Evolutionary conservation across 192 early-diverging fungal genomes (phyloP), one percentile per base, ranked within the genome.

Genomic region (Dispira parvispora): DNA sequence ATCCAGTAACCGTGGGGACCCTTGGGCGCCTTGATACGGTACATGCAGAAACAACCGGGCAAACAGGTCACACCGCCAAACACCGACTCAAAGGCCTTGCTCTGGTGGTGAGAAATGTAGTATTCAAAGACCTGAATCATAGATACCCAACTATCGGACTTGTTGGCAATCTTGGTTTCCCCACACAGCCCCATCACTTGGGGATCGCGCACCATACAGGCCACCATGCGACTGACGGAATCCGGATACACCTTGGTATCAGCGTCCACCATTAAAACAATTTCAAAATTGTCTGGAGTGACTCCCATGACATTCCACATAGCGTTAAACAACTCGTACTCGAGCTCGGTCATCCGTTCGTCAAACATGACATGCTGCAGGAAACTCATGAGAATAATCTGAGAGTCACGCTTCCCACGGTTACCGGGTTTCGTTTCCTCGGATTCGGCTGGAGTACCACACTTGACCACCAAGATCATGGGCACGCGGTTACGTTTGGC

Each of bases 391-490:
- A 98, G 75, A 60, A 98, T 79, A 55, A 98, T 83, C 73, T 98
- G 95, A 11, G 92, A 92, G 70, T 98, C 95, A 38, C 95, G 86
- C 78, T 98, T 98, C 52, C 95, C 95, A 65, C 95, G 79, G 71
- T 90, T 90, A 21, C 88, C 88, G 26, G 88, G 84, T 71, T 88
- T 90, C 44, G 66, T 61, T 52, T 82, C 76, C 46, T 68, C 72
- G 27, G 73, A 64, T 67, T 85, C 84, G 11, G 73, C 80, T 46
- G 81, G 75, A 1, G 77, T 75, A 58, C 88, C 88, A 68, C 83
- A 86, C 70, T 90, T 90, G 63, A 86, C 78, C 28, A 90, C 79
- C 45, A 80, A 68, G 12, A 88, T 70, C 78, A 88, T 84, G 16
- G 88, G 88, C 21, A 90, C 80, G 8, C 73, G 73, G 65, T 79